Conservation (phyloP, 208 protist genomes). For the Giardia muris region DNA sequence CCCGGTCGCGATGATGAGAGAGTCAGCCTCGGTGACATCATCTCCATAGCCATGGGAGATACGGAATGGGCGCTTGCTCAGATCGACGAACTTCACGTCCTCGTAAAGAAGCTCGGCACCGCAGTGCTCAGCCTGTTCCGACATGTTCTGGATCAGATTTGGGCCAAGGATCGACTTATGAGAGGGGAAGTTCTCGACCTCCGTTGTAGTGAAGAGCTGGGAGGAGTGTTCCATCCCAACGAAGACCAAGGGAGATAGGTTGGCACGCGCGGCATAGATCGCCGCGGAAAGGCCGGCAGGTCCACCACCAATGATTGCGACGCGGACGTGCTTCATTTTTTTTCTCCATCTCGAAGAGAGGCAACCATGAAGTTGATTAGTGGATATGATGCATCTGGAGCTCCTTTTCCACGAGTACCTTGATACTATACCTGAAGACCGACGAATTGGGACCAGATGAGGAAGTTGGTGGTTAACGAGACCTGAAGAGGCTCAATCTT, state of each 20-base stretch:
- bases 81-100: slow-evolving; percentile 14
- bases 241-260: neutral
- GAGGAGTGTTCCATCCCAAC: slow-evolving; percentile 19
- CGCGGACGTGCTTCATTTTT: neutral
- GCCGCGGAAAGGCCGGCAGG: slow-evolving; percentile 29
- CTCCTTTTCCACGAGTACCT: no score
- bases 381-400: no score
- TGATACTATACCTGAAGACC: no score
- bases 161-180: slow-evolving; percentile 7
- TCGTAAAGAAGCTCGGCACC: slow-evolving; percentile 23
- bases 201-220: slow-evolving; percentile 28
- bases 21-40: neutral
- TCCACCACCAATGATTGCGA: slow-evolving; percentile 34
- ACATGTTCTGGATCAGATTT: neutral
- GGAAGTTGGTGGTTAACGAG: no score
- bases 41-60: slow-evolving; percentile 29
- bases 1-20: slow-evolving; percentile 32
- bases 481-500: no score
- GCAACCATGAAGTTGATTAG: no score
- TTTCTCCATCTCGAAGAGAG: no score
- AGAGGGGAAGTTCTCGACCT: slow-evolving; percentile 30
- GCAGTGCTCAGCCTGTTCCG: slow-evolving; percentile 19
- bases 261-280: slow-evolving; percentile 26
- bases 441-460: no score
- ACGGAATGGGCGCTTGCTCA: slow-evolving; percentile 16